Evolutionary conservation across 768 basidiomycete genomes (phyloP), one percentile per base, ranked within the genome.

Genomic region (Stropharia rugosoannulata): DNA sequence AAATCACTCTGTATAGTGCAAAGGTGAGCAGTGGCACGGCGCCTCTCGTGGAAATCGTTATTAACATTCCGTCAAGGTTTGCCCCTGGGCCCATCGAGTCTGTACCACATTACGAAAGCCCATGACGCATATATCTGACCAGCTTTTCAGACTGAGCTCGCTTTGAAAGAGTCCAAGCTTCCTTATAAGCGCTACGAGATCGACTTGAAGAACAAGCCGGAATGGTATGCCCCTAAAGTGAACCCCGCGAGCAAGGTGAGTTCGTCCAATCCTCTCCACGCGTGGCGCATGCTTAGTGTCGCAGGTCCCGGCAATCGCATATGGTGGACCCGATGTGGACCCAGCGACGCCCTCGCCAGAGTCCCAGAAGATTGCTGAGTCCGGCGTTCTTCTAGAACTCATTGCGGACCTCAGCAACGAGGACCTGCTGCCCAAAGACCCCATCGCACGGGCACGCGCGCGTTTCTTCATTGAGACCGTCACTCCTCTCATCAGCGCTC

Each of bases 211-310:
- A 83, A 84, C 72, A 89, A 89, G 70, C 86, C 86, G 1, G 82
- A 79, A 49, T 87, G 86, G 86, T 87, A 85, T 64, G 80, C 80
- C 0, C 76, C 79, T 0, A 77, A 82, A 56, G 79, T 89, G 38
- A 89, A 88, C 69, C 82, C 82, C 1, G 84, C 79, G 0, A 80
- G 80, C 70, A 88, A 87, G 78, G 86, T 84, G 61, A 46, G 45
- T 12, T 15, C 15, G 15, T 13, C 11, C 45, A 13, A 8, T 11
- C 1, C n/a, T 13, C 40, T 12, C 18, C 22, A 22, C 11, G n/a
- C 45, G 13, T 27, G 2, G 22, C 18, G 12, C 11, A 64, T 40
- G 16, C 19, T 10, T 11, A 16, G 4, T 40, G 16, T 25, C 12
- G 9, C n/a, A 82, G 83, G 78, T 86, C 12, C 82, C 85, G n/a